Percentiles rank a stretch among this genome's conserved stretches.
Evolutionary conservation across 139 green algal genomes (phyloP).

Genomic region (Chlorella sp.): DNA sequence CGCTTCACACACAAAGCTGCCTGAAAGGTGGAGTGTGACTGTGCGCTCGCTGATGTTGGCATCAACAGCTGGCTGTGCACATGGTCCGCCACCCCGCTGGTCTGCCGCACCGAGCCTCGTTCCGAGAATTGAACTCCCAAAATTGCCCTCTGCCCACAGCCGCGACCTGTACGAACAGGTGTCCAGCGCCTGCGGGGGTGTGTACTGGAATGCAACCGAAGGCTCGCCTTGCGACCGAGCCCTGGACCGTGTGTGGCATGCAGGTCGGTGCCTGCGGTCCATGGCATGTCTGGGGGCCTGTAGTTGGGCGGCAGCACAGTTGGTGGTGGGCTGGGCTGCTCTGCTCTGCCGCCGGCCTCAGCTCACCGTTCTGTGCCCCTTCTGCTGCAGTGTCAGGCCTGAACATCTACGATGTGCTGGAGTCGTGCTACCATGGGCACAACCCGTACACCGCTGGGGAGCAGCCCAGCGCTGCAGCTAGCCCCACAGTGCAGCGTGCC

Average conservation of each 20-base stretch:
- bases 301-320: no score
- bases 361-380: no score
- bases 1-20: no score
- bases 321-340: no score
- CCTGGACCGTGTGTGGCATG: constrained; percentile 11
- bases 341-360: no score
- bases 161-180: constrained; percentile 1
- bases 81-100: no score
- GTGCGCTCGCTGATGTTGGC: no score
- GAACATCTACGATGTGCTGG: constrained; percentile 75
- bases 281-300: background rate
- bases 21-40: no score
- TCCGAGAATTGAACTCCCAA: no score
- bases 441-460: constrained; percentile 29
- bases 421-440: constrained; percentile 39
- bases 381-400: constrained; percentile 33
- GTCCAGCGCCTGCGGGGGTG: constrained; percentile 24
- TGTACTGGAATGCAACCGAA: constrained; percentile 24
- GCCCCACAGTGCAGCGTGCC: background rate
- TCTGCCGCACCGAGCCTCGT: no score
- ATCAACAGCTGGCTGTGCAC: no score
- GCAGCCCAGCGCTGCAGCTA: background rate
- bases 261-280: background rate
- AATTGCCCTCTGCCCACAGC: background rate
- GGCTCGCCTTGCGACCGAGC: constrained; percentile 9